Evolutionary conservation across 148 eudicot species (phyloP).

Genomic region (Talinum fruticosum): DNA sequence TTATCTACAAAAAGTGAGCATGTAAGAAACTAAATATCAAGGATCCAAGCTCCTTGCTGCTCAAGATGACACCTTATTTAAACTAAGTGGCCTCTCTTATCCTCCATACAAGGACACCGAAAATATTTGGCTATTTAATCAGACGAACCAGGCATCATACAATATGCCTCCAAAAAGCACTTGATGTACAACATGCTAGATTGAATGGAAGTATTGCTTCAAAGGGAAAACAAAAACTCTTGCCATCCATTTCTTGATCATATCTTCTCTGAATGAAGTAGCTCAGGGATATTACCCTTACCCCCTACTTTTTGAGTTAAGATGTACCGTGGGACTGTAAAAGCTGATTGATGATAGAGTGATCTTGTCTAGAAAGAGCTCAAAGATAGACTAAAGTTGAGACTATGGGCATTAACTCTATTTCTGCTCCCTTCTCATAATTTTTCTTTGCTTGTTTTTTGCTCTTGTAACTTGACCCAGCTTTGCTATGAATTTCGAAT

Average conservation of each 20-base stretch:
- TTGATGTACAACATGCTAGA: neutral
- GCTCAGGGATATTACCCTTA: neutral
- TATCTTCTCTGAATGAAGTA: neutral
- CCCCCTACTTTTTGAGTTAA: neutral
- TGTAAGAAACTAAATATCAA: neutral
- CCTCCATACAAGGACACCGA: neutral
- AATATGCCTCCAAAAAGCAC: too few relatives aligned
- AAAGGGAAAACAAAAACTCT: neutral
- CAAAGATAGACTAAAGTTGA: too few relatives aligned
- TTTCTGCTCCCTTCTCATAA: too few relatives aligned
- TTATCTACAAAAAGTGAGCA: neutral
- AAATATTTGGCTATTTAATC: neutral
- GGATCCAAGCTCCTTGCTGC: neutral
- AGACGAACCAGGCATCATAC: neutral
- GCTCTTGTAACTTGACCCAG: too few relatives aligned
- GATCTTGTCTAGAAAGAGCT: neutral
- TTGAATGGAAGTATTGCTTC: neutral
- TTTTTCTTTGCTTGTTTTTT: too few relatives aligned
- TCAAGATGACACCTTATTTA: neutral
- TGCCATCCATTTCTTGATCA: neutral
- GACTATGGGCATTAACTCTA: too few relatives aligned
- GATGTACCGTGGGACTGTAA: too few relatives aligned
- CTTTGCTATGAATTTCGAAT: too few relatives aligned
- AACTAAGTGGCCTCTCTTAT: neutral
- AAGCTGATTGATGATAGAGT: too few relatives aligned